phyloP scores from a whole-genome alignment of 495 filamentous ascomycete species.

The Thermothielavioides terrestris region DNA sequence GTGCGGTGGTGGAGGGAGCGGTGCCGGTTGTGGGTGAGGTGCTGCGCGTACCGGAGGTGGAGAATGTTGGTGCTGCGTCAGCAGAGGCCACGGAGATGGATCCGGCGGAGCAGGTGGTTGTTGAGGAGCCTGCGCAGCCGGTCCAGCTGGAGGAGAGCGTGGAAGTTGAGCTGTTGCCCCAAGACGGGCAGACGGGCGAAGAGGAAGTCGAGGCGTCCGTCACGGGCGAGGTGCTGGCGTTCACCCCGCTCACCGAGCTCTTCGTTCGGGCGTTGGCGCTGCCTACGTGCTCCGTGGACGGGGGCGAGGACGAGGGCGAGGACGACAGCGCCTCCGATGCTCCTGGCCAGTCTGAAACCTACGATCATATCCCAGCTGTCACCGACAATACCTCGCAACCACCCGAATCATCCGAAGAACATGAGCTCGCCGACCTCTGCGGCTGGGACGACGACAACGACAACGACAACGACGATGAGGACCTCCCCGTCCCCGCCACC shows the following conservation, averaged over 20 bases:
- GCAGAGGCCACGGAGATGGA: too few relatives aligned
- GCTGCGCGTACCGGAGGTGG: too few relatives aligned
- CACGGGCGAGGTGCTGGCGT: too few relatives aligned
- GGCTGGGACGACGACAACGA: not conserved
- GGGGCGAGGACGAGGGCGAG: too few relatives aligned
- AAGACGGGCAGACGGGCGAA: not conserved
- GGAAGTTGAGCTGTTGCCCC: not conserved
- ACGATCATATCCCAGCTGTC: not conserved
- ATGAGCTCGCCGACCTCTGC: not conserved
- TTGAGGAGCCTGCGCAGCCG: not conserved
- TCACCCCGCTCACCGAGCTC: too few relatives aligned
- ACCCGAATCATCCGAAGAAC: too few relatives aligned
- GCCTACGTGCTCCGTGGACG: too few relatives aligned
- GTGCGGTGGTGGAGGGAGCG: not conserved
- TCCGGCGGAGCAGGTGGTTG: not conserved
- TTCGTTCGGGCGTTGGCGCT: too few relatives aligned
- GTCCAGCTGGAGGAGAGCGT: not conserved
- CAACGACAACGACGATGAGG: not conserved
- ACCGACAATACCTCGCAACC: too few relatives aligned
- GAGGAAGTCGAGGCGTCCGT: too few relatives aligned
- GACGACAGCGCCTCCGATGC: not conserved
- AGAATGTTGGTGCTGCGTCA: too few relatives aligned
- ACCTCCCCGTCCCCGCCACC: not conserved
- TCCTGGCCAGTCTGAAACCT: not conserved
- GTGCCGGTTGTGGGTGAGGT: not conserved